These are phyloP conservation scores for Kluyveromyces nonfermentans DNA, from an alignment of 805 yeast genomes.

Conservation along the genomic window DNA sequence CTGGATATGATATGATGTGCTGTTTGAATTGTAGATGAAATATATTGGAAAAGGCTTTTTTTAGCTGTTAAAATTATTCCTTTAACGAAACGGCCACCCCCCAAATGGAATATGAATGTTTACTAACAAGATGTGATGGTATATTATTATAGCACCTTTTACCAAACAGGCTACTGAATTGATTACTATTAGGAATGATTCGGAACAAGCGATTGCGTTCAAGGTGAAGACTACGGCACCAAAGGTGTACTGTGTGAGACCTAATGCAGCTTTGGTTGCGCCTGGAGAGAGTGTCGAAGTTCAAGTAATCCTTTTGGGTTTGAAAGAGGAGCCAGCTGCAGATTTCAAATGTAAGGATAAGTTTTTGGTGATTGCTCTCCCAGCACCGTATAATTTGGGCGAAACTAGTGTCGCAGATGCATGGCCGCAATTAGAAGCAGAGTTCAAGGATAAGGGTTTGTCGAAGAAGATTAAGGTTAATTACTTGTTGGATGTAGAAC, in stretches of 20 bases:
- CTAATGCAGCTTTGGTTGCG: slow-evolving; percentile 73
- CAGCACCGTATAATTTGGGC: slow-evolving; percentile 51
- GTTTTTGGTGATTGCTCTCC: slow-evolving; percentile 80
- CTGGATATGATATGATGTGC: no score
- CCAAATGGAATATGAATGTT: background rate
- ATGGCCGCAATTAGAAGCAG: slow-evolving; percentile 67
- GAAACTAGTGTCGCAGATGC: slow-evolving; percentile 53
- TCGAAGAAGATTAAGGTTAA: slow-evolving; percentile 62
- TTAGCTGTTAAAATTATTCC: no score
- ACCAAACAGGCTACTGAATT: slow-evolving; percentile 58
- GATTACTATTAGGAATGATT: slow-evolving; percentile 44
- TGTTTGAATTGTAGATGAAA: no score
- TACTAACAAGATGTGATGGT: slow-evolving; percentile 2
- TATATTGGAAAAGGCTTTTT: no score
- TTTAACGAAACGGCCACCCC: background rate
- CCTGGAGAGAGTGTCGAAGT: slow-evolving; percentile 71
- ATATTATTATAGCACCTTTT: slow-evolving; percentile 50
- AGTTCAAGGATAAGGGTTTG: slow-evolving; percentile 43
- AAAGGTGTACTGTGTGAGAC: slow-evolving; percentile 89
- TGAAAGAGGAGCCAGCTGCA: slow-evolving; percentile 60
- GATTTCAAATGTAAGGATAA: slow-evolving; percentile 84
- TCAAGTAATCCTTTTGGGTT: slow-evolving; percentile 78
- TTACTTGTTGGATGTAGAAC: slow-evolving; percentile 32
- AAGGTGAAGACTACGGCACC: slow-evolving; percentile 99
- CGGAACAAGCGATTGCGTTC: slow-evolving; percentile 62